Evolutionary conservation across 257 asterid species (phyloP).

Genomic region (Nicotiana otophora): DNA sequence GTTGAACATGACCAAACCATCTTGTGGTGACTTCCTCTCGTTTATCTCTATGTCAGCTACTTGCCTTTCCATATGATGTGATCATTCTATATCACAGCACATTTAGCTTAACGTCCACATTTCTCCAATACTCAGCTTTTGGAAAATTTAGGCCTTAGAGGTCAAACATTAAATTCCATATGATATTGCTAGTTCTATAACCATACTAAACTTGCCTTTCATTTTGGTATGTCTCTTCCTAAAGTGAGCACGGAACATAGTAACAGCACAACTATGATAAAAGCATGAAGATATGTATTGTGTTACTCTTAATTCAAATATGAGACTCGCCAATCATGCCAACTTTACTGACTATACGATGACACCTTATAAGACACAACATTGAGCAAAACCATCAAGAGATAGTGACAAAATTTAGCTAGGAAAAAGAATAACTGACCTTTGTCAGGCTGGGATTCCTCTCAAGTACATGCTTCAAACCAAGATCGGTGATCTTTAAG

Average conservation of each 20-base stretch:
- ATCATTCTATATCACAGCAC: too few species aligned
- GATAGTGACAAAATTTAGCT: not conserved
- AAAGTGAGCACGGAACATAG: not conserved
- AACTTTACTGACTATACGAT: not conserved
- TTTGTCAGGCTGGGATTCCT: conserved; percentile 52
- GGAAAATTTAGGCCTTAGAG: too few species aligned
- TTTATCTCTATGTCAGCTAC: too few species aligned
- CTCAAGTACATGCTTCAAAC: conserved; percentile 51
- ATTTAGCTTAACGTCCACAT: too few species aligned
- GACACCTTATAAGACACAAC: not conserved
- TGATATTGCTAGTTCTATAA: too few species aligned
- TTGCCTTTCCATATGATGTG: too few species aligned
- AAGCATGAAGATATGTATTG: not conserved
- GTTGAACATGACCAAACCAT: too few species aligned
- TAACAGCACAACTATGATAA: not conserved
- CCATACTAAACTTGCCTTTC: too few species aligned
- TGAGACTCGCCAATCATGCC: not conserved
- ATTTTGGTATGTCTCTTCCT: too few species aligned
- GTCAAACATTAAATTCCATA: too few species aligned
- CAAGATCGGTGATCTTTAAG: conserved; percentile 39
- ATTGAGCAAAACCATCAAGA: not conserved
- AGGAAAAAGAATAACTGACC: conserved; percentile 30
- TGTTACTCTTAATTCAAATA: not conserved
- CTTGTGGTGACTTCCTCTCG: too few species aligned
- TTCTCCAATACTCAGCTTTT: too few species aligned